phyloP scores from a whole-genome alignment of 2,329 filamentous ascomycete species.

The Fusarium devonianum region DNA sequence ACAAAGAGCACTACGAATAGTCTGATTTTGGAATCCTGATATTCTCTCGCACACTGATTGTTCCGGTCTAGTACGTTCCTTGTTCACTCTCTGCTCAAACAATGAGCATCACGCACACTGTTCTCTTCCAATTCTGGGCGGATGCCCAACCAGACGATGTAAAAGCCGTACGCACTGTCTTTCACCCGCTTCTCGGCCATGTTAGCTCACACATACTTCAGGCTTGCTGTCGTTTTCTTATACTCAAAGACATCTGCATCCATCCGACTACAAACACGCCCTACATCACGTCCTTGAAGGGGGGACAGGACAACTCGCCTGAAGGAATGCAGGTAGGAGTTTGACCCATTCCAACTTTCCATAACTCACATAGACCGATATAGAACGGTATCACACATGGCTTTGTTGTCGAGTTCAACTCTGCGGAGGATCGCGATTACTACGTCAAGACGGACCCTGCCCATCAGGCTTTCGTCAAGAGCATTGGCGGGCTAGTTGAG shows the following conservation, averaged over 20 bases:
- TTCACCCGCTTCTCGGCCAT: neutral
- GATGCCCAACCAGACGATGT: conserved; percentile 56
- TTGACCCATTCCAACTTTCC: neutral
- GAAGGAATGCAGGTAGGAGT: conserved; percentile 64
- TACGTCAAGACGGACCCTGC: conserved; percentile 70
- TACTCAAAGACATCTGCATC: conserved; percentile 65
- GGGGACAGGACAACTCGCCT: conserved; percentile 67
- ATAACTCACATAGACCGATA: neutral
- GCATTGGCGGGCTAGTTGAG: conserved; percentile 55
- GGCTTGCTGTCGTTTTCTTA: conserved; percentile 50
- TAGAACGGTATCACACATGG: conserved; percentile 71
- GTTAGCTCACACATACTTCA: conserved; percentile 20
- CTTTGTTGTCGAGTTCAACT: conserved; percentile 73
- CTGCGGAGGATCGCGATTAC: conserved; percentile 69
- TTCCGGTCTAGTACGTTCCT: neutral
- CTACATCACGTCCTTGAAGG: conserved; percentile 66
- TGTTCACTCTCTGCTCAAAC: neutral
- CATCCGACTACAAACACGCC: conserved; percentile 65
- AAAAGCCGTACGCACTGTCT: conserved; percentile 57
- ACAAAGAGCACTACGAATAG: no score
- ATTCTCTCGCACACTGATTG: neutral
- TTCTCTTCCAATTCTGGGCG: conserved; percentile 71
- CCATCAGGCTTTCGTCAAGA: conserved; percentile 67
- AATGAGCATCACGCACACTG: conserved; percentile 66
- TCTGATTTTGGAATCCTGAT: no score